Percentiles rank a stretch among this genome's conserved stretches.
phyloP scores from a whole-genome alignment of 2,329 filamentous ascomycete genomes.

The Cercospora janseana region DNA sequence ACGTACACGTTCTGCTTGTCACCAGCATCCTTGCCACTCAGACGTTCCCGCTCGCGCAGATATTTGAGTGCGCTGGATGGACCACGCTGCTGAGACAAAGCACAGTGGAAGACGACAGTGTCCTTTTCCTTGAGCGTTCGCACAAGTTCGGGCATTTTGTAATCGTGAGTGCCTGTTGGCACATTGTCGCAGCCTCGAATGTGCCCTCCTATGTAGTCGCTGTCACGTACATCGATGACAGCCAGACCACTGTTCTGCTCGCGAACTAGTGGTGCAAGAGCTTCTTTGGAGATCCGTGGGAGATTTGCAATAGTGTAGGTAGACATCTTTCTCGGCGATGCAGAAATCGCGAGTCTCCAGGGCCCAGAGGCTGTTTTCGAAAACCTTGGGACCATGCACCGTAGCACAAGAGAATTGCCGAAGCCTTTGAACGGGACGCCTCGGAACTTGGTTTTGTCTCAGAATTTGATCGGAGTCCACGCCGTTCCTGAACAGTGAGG shows the following conservation, averaged over 20 bases:
- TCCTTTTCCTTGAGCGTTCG: slow-evolving; percentile 73
- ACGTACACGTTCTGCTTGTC: slow-evolving; percentile 72
- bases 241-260: slow-evolving; percentile 52
- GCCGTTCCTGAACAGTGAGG: too few relatives aligned
- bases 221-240: slow-evolving; percentile 86
- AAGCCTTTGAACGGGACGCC: too few relatives aligned
- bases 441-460: background rate
- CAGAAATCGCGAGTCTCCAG: background rate
- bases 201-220: slow-evolving; percentile 87
- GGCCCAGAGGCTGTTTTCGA: too few relatives aligned
- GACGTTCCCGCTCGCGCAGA: slow-evolving; percentile 64
- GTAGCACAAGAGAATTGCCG: too few relatives aligned
- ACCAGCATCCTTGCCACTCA: slow-evolving; percentile 39
- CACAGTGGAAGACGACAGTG: slow-evolving; percentile 90
- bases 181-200: slow-evolving; percentile 75
- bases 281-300: slow-evolving; percentile 64
- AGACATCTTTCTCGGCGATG: slow-evolving; percentile 8
- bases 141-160: slow-evolving; percentile 76
- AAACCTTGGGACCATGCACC: too few relatives aligned
- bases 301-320: slow-evolving; percentile 60
- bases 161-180: slow-evolving; percentile 70
- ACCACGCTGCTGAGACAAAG: slow-evolving; percentile 84
- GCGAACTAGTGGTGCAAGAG: slow-evolving; percentile 63
- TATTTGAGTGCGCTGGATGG: slow-evolving; percentile 81
- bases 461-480: background rate